Conservation (phyloP, 2,329 filamentous ascomycete genomes). For the Pestalotiopsis sp. region DNA sequence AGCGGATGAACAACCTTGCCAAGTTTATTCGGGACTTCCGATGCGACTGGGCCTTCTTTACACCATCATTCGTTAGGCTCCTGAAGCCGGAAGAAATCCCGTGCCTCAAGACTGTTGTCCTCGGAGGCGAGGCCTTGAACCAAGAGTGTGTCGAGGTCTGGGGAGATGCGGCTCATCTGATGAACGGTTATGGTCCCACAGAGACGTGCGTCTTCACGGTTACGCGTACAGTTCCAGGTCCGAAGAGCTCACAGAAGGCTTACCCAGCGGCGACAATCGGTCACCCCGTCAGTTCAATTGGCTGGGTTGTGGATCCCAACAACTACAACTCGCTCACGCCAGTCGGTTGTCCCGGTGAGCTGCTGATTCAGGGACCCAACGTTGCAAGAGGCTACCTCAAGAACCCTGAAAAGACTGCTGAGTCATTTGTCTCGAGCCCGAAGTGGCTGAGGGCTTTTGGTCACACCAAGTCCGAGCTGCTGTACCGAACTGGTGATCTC, state of each 20-base stretch:
- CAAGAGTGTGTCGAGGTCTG: not conserved
- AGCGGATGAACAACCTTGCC: constrained; percentile 25
- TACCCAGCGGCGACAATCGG: constrained; percentile 8
- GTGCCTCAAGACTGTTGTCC: not conserved
- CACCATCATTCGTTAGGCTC: constrained; percentile 9
- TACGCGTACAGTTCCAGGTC: not conserved
- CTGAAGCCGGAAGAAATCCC: constrained; percentile 2
- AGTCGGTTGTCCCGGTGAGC: constrained; percentile 17
- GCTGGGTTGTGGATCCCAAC: constrained; percentile 15
- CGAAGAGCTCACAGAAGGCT: not conserved
- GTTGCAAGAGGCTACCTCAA: constrained; percentile 33
- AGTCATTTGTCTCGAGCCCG: constrained; percentile 24
- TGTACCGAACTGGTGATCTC: constrained; percentile 40
- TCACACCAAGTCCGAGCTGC: constrained; percentile 18
- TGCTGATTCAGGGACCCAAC: constrained; percentile 16
- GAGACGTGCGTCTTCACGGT: constrained; percentile 4
- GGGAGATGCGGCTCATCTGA: not conserved
- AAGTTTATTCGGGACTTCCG: constrained; percentile 9
- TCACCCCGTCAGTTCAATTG: not conserved
- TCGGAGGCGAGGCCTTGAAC: constrained; percentile 8
- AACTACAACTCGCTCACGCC: constrained; percentile 15
- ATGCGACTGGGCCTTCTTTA: constrained; percentile 13
- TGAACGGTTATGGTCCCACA: constrained; percentile 5
- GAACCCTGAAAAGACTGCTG: constrained; percentile 18
- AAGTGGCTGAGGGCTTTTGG: not conserved